Evolutionary conservation across 75 land plant genomes (phyloP).

Genomic region (Pinus albicaulis): DNA sequence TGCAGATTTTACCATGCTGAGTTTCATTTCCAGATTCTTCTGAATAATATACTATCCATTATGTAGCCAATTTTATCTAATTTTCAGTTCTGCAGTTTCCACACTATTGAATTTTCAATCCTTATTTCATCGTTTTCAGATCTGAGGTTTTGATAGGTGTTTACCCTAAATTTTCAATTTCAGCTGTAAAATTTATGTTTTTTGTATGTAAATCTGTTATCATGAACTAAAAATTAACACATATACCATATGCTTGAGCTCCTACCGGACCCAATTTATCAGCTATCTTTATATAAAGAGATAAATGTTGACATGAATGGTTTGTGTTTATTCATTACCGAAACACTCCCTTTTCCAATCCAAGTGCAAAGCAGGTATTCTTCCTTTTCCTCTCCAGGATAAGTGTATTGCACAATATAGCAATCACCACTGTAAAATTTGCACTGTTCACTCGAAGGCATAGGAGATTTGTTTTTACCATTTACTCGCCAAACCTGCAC

Average conservation of each 20-base stretch:
- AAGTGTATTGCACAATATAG: slow-evolving; percentile 85
- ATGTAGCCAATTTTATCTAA: too few relatives aligned
- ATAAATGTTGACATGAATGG: not conserved
- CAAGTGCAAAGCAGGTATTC: slow-evolving; percentile 86
- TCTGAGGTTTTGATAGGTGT: too few relatives aligned
- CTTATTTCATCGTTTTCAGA: too few relatives aligned
- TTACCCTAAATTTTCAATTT: too few relatives aligned
- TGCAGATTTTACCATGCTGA: not conserved
- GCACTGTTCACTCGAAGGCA: slow-evolving; percentile 66
- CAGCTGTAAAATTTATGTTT: too few relatives aligned
- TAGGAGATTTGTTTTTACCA: slow-evolving; percentile 59
- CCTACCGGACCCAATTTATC: not conserved
- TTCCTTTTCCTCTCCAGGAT: slow-evolving; percentile 89
- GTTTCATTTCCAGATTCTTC: not conserved
- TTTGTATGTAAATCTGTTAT: too few relatives aligned
- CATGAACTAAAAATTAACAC: not conserved
- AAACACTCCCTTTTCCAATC: slow-evolving; percentile 78
- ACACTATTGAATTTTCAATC: too few relatives aligned
- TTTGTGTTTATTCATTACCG: slow-evolving; percentile 35
- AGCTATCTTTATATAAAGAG: not conserved
- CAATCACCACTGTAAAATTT: slow-evolving; percentile 88
- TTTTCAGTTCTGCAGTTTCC: too few relatives aligned
- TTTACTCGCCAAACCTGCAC: slow-evolving; percentile 90
- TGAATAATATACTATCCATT: not conserved
- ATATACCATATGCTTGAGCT: not conserved